Percentiles rank a stretch among this genome's conserved stretches.
phyloP scores from a whole-genome alignment of 163 green algal species.

The Dunaliella salina region DNA sequence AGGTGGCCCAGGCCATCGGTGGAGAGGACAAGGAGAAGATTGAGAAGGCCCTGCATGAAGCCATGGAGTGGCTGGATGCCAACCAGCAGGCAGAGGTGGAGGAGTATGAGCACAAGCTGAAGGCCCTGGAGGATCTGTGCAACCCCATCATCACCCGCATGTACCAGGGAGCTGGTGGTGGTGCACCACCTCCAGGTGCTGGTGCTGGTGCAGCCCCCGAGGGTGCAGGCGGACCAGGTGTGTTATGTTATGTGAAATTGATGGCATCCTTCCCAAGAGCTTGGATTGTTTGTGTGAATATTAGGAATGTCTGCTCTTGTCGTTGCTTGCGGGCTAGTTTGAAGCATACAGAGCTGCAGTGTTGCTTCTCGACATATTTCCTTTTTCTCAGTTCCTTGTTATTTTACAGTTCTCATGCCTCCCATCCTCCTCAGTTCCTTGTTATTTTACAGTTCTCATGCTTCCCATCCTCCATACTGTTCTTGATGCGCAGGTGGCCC shows the following conservation, averaged over 20 bases:
- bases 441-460: too few species aligned
- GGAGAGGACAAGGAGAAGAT: constrained; percentile 88
- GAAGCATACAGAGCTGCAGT: too few species aligned
- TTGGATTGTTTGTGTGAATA: too few species aligned
- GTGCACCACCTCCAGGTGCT: constrained; percentile 26
- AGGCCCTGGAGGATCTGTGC: constrained; percentile 89
- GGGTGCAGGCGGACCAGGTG: constrained; percentile 27
- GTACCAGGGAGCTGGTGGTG: constrained; percentile 54
- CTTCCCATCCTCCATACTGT: too few species aligned
- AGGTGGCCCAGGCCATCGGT: constrained; percentile 68
- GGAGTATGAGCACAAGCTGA: constrained; percentile 92
- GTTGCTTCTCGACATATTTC: too few species aligned
- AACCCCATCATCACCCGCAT: constrained; percentile 89
- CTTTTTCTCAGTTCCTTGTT: too few species aligned
- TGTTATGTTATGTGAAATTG: too few species aligned
- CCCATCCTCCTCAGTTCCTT: too few species aligned
- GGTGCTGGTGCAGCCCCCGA: constrained; percentile 31
- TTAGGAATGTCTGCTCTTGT: too few species aligned
- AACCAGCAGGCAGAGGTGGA: constrained; percentile 91
- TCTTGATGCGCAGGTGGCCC: constrained; percentile 62
- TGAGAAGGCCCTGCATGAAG: constrained; percentile 76
- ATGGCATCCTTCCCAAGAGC: too few species aligned
- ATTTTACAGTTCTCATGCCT: too few species aligned
- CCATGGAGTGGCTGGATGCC: constrained; percentile 85
- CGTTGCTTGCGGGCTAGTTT: too few species aligned